Conservation (phyloP, 345 rosid genomes). For the Melastoma malabathricum region DNA sequence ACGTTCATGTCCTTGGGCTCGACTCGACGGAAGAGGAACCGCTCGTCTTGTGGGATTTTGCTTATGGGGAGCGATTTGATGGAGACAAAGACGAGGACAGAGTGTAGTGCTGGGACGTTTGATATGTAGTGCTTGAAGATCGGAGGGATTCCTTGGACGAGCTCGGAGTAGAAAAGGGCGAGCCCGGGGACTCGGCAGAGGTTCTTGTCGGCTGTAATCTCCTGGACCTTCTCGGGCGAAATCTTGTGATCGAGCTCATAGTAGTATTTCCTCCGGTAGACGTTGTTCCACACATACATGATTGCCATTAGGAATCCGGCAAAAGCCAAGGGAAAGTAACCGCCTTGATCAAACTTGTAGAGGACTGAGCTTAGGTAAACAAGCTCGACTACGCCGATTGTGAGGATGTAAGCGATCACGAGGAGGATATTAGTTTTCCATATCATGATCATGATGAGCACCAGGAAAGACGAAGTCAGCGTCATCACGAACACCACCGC, state of each 20-base stretch:
- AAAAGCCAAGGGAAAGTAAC: slow-evolving; percentile 33
- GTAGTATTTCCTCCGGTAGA: slow-evolving; percentile 19
- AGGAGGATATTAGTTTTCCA: slow-evolving; percentile 32
- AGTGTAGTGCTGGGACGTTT: slow-evolving; percentile 27
- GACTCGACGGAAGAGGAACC: slow-evolving; percentile 26
- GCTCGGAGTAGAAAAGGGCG: slow-evolving; percentile 30
- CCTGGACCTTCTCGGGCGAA: slow-evolving; percentile 11
- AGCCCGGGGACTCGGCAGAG: slow-evolving; percentile 24
- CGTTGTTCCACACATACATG: slow-evolving; percentile 37
- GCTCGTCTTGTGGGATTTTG: slow-evolving; percentile 19
- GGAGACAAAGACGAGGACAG: slow-evolving; percentile 29
- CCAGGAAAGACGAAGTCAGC: slow-evolving; percentile 27
- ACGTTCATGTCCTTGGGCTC: slow-evolving; percentile 14
- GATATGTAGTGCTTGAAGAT: slow-evolving; percentile 30
- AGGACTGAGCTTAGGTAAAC: slow-evolving; percentile 30
- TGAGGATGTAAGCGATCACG: slow-evolving; percentile 14
- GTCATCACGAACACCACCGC: slow-evolving; percentile 38
- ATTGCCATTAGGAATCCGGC: slow-evolving; percentile 14
- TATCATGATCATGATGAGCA: slow-evolving; percentile 43
- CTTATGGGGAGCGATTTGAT: slow-evolving; percentile 26
- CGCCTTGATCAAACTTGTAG: slow-evolving; percentile 35
- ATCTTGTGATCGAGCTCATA: slow-evolving; percentile 37
- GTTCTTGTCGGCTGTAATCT: not conserved
- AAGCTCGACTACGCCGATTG: slow-evolving; percentile 19
- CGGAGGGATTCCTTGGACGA: slow-evolving; percentile 29